A percentile compares a stretch with the other conserved stretches of the same genome.
Conservation (phyloP, 805 yeast genomes). For the Isabelozyma pseudorhagii region DNA sequence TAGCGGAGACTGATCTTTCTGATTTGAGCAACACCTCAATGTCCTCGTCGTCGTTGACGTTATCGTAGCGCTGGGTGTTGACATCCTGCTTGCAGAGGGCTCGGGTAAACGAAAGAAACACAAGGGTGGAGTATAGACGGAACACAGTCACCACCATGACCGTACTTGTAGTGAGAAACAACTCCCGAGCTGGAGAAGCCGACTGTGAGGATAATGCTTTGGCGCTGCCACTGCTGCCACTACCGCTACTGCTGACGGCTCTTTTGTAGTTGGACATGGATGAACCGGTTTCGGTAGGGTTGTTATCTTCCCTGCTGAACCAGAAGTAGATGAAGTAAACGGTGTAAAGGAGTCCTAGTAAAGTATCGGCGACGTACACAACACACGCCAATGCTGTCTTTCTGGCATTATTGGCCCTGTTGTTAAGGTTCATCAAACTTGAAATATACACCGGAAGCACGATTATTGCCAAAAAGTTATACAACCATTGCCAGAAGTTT, state of each 20-base stretch:
- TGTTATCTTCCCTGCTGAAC: conserved; percentile 54
- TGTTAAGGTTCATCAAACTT: conserved; percentile 46
- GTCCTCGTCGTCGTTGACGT: conserved; percentile 18
- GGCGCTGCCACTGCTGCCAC: neutral
- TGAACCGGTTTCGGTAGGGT: conserved; percentile 7
- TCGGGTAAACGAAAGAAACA: conserved; percentile 58
- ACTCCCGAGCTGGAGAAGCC: conserved; percentile 56
- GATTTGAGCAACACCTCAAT: conserved; percentile 21
- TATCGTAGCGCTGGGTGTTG: conserved; percentile 18
- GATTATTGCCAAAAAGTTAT: conserved; percentile 62
- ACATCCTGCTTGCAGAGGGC: conserved; percentile 44
- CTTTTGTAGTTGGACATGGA: neutral
- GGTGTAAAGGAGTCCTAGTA: conserved; percentile 66
- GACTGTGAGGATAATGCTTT: conserved; percentile 46
- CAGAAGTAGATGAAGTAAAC: conserved; percentile 71
- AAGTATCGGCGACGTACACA: conserved; percentile 64
- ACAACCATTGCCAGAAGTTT: conserved; percentile 76
- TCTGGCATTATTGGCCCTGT: conserved; percentile 51
- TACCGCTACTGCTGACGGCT: neutral
- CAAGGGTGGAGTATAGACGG: conserved; percentile 59
- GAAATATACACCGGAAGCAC: conserved; percentile 62
- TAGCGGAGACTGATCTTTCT: conserved; percentile 16
- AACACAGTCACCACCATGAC: conserved; percentile 45
- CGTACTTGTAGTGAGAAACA: conserved; percentile 52
- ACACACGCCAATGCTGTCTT: conserved; percentile 62